Conservation (phyloP, 1,284 basidiomycete genomes). For the Rhodofomes roseus region DNA sequence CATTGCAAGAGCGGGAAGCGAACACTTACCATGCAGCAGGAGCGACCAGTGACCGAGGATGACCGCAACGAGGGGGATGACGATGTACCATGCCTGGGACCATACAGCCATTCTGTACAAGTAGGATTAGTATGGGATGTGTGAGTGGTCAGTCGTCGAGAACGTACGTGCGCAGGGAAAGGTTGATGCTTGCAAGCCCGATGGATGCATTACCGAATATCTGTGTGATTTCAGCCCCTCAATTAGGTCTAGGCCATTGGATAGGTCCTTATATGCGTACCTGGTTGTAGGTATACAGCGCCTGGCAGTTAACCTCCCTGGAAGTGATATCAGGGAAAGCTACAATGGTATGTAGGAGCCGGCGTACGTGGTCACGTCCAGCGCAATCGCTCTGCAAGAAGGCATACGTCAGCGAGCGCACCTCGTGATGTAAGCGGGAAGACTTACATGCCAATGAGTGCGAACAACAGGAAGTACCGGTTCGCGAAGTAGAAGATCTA, state of each 20-base stretch:
- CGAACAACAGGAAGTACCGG: conserved; percentile 62
- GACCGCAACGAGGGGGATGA: conserved; percentile 47
- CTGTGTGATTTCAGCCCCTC: conserved; percentile 11
- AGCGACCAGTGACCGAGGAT: conserved; percentile 74
- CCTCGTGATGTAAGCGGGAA: not conserved
- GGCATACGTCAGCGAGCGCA: no score
- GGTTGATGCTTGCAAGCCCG: conserved; percentile 71
- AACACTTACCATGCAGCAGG: conserved; percentile 53
- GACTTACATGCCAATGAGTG: conserved; percentile 67
- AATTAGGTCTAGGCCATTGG: no score
- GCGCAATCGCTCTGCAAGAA: conserved; percentile 43
- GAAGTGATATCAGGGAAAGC: conserved; percentile 4
- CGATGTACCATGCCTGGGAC: conserved; percentile 59
- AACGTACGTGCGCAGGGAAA: conserved; percentile 67
- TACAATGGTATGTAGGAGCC: not conserved
- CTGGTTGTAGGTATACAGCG: conserved; percentile 71
- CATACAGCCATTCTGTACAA: conserved; percentile 61
- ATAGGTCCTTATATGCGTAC: conserved; percentile 9
- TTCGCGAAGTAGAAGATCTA: conserved; percentile 73
- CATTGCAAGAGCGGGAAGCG: conserved; percentile 2
- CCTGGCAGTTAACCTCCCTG: conserved; percentile 58
- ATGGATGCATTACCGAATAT: conserved; percentile 66
- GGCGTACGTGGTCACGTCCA: conserved; percentile 53
- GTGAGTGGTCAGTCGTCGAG: conserved; percentile 1
- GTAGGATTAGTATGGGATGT: no score